Base-by-base conservation (phyloP, 805 yeast species). In the Huiozyma naganishii region DNA sequence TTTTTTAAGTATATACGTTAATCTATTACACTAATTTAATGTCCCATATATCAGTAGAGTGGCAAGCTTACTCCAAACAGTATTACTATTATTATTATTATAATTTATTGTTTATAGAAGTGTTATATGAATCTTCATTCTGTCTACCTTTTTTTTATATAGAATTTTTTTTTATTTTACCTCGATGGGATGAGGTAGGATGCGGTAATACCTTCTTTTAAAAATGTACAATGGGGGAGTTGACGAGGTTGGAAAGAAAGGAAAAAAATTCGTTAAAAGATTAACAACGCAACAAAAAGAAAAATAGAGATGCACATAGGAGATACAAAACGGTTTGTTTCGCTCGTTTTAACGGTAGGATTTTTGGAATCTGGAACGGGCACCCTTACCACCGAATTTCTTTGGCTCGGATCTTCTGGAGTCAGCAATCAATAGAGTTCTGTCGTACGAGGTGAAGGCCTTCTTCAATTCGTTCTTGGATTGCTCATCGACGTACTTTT, bases 381-480 rank as follows among this genome's bases (percentile, higher is more conserved):
- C 98, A 86, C 98, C 98, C 76, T 95, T 95, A 82, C 98, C 98
- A 81, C 98, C 98, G 80, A 92, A 92, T 82, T 92, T 92, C 97
- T 92, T 92, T 83, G 98, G 98, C 81, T 92, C 98, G 83, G 89
- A 83, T 83, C 95, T 90, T 85, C 98, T 88, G 66, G 97, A 79
- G 75, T 92, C 98, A 66, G 98, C 97, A 74, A 92, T 92, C 77
- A 92, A 83, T 72, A 92, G 83, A 73, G 97, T 87, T 82, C 95
- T 89, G 90, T 92, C 98, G 83, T 89, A 94, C 67, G 95, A 69
- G 58, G 90, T 80, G 77, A 89, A 87, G 66, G 94, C 83, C 80
- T 88, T 89, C 95, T 92, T 92, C 73, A 92, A 83, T 79, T 90
- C 97, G 78, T 90, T 90, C 86, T 92, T 92, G 65, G 96, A 84